phyloP scores from a whole-genome alignment of 306 rosid genomes.

The Cucumis hystrix region DNA sequence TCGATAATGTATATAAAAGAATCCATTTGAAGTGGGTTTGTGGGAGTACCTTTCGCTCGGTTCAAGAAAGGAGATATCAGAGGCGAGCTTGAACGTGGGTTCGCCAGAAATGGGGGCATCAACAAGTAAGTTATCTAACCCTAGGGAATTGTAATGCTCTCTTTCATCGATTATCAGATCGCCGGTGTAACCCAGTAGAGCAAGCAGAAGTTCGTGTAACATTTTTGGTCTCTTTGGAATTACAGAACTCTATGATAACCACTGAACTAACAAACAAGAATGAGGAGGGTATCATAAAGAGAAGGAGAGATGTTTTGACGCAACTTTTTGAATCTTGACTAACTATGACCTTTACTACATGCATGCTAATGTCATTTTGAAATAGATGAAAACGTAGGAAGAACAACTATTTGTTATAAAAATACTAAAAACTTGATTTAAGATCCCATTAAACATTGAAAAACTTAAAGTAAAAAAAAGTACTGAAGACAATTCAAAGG shows the following conservation, averaged over 20 bases:
- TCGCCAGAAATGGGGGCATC: conserved; percentile 46
- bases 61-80: conserved; percentile 74
- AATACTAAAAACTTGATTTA: too few species aligned
- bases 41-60: conserved; percentile 59
- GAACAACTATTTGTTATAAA: too few species aligned
- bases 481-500: too few species aligned
- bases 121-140: conserved; percentile 7
- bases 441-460: too few species aligned
- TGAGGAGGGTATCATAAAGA: too few species aligned
- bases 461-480: too few species aligned
- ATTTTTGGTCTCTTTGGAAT: conserved; percentile 14
- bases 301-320: too few species aligned
- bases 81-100: conserved; percentile 69
- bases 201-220: conserved; percentile 85
- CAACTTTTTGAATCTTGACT: too few species aligned
- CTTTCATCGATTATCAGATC: conserved; percentile 76
- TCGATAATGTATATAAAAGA: background rate
- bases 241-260: conserved; percentile 5
- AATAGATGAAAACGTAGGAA: too few species aligned
- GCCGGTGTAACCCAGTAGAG: conserved; percentile 88
- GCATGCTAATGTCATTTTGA: too few species aligned
- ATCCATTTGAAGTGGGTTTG: background rate
- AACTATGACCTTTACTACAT: too few species aligned
- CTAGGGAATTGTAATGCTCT: conserved; percentile 34
- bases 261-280: too few species aligned